These are phyloP conservation scores for Sporothrix humicola DNA, from an alignment of 2,329 filamentous ascomycete species.

Conservation along the genomic window DNA sequence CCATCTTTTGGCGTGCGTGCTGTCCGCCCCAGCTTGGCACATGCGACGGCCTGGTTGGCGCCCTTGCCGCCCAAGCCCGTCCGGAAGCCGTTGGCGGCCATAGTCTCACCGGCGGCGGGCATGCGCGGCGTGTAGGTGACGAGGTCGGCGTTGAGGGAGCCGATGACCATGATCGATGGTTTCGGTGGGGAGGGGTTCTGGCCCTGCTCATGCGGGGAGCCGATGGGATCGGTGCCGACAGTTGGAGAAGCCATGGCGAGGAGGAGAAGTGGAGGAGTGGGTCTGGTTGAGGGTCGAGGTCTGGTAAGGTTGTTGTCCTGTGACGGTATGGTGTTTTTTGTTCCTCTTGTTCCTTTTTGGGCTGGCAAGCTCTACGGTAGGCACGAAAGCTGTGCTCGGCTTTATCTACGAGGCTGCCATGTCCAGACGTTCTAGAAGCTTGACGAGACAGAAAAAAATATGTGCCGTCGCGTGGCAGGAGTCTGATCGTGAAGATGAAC, in stretches of 20 bases:
- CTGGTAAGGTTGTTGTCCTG: not conserved
- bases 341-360: too few relatives aligned
- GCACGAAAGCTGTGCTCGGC: conserved; percentile 7
- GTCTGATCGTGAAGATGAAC: conserved; percentile 1
- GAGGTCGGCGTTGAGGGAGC: conserved; percentile 92
- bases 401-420: conserved; percentile 6
- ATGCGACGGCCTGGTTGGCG: conserved; percentile 91
- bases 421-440: too few relatives aligned
- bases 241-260: conserved; percentile 19
- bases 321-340: not conserved
- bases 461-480: not conserved
- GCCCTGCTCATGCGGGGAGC: not conserved
- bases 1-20: conserved; percentile 45
- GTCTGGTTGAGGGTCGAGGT: not conserved
- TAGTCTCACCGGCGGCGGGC: conserved; percentile 82
- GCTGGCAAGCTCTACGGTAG: not conserved
- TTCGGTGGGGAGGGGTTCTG: not conserved
- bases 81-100: conserved; percentile 77
- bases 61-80: conserved; percentile 90
- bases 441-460: not conserved
- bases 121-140: conserved; percentile 85
- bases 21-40: conserved; percentile 74
- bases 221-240: not conserved
- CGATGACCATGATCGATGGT: conserved; percentile 74
- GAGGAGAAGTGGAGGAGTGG: not conserved